Evolutionary conservation across 306 rosid genomes (phyloP).

Genomic region (Sicyos baderoa): DNA sequence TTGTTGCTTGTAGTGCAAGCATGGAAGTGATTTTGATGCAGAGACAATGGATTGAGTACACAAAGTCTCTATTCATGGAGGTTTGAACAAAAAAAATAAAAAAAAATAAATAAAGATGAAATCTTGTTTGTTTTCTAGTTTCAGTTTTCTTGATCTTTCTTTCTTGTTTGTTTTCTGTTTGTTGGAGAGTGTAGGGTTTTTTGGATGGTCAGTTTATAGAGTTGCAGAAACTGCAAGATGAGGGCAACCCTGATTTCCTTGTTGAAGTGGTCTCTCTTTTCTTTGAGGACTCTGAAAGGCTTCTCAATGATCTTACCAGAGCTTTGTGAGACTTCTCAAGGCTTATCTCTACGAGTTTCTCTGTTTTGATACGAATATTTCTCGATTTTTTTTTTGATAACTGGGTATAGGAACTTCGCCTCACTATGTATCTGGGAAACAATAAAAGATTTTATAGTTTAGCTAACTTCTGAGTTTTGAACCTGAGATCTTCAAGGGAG

Average conservation of each 20-base stretch:
- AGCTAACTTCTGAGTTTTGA: no score
- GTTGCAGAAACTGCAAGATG: conserved; percentile 94
- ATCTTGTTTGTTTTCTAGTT: neutral
- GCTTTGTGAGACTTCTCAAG: conserved; percentile 49
- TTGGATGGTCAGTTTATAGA: conserved; percentile 85
- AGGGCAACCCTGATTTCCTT: conserved; percentile 89
- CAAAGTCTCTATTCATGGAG: conserved; percentile 69
- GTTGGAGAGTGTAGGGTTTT: conserved; percentile 42
- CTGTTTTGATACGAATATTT: neutral
- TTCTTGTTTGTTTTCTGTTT: neutral
- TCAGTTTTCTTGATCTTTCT: neutral
- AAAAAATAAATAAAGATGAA: neutral
- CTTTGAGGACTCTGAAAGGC: conserved; percentile 95
- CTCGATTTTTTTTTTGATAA: no score
- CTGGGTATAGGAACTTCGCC: no score
- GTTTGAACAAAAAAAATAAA: conserved; percentile 24
- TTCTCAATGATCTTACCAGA: conserved; percentile 76
- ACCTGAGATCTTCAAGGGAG: no score
- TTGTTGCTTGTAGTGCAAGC: conserved; percentile 28
- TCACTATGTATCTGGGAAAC: no score
- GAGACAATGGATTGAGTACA: conserved; percentile 80
- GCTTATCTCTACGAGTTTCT: neutral
- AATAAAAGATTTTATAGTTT: no score
- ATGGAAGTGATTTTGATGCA: conserved; percentile 94
- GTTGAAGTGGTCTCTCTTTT: conserved; percentile 72